Percentiles rank a stretch among this genome's conserved stretches.
Conservation (phyloP, 2,329 filamentous ascomycete species). For the Cryphonectria parasitica region DNA sequence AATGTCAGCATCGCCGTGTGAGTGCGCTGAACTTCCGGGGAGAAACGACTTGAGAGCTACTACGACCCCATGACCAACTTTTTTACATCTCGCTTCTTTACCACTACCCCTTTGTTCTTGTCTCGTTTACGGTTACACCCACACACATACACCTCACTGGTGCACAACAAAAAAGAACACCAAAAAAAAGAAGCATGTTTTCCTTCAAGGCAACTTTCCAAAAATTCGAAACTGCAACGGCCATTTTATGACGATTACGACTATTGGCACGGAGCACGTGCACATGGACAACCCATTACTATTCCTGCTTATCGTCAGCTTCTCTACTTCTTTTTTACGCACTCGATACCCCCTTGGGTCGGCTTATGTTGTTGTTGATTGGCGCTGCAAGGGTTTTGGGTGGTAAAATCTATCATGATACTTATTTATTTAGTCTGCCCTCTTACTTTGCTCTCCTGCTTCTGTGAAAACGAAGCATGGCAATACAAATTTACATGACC, state of each 20-base stretch:
- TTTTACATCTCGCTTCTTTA: background rate
- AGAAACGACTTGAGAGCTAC: background rate
- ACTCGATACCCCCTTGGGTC: slow-evolving; percentile 32
- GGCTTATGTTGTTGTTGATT: slow-evolving; percentile 29
- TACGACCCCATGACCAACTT: background rate
- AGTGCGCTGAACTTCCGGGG: background rate
- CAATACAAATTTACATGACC: background rate
- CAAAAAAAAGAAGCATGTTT: background rate
- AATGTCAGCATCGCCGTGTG: slow-evolving; percentile 64
- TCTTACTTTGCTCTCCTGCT: background rate
- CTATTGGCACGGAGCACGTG: slow-evolving; percentile 1
- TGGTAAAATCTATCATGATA: slow-evolving; percentile 16
- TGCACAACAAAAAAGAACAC: background rate
- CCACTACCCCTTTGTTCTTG: background rate
- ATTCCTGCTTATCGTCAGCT: slow-evolving; percentile 24
- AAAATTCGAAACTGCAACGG: background rate
- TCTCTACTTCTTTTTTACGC: slow-evolving; percentile 16
- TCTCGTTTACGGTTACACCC: background rate
- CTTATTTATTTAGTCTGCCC: background rate
- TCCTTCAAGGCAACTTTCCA: background rate
- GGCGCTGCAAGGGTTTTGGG: slow-evolving; percentile 18
- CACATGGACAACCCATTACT: background rate
- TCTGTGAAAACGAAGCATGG: background rate
- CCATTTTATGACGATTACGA: slow-evolving; percentile 22
- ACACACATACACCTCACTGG: background rate